Percentiles rank a stretch among this genome's conserved stretches.
Conservation (phyloP, 1,139 yeast species). For the Debaryomyces sp. region DNA sequence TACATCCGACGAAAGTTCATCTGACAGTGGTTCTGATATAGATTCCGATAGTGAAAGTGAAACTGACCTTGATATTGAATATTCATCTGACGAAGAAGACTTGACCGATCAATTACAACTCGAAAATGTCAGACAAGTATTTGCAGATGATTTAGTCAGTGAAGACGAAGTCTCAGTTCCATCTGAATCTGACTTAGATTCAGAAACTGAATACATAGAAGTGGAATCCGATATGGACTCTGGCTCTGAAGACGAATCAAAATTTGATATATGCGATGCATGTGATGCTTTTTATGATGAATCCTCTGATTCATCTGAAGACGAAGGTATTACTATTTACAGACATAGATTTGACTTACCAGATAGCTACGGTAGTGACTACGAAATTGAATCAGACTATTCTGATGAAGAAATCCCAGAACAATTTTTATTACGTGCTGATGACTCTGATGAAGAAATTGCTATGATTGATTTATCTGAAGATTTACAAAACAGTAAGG, state of each 20-base stretch:
- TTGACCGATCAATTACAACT: conserved; percentile 38
- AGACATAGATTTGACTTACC: conserved; percentile 46
- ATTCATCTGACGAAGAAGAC: conserved; percentile 36
- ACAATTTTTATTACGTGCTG: conserved; percentile 24
- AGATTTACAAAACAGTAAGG: conserved; percentile 48
- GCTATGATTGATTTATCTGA: conserved; percentile 45
- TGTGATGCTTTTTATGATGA: conserved; percentile 15
- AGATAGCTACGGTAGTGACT: conserved; percentile 29
- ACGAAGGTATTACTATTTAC: conserved; percentile 49
- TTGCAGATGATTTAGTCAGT: conserved; percentile 40
- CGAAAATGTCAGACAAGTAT: conserved; percentile 44
- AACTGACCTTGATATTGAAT: conserved; percentile 32
- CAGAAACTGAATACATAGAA: conserved; percentile 37
- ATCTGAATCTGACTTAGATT: conserved; percentile 30
- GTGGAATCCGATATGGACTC: conserved; percentile 28
- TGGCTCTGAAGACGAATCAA: conserved; percentile 16
- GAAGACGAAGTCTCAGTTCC: conserved; percentile 31
- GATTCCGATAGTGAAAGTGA: conserved; percentile 18
- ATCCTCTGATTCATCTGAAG: conserved; percentile 30
- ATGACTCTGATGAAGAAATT: conserved; percentile 40
- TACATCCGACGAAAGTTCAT: conserved; percentile 7
- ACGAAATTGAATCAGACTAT: conserved; percentile 36
- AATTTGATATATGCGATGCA: conserved; percentile 1
- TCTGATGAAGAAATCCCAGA: conserved; percentile 35
- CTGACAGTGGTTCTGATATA: conserved; percentile 35